These are phyloP conservation scores for Achaetomium macrosporum DNA, from an alignment of 2,329 filamentous ascomycete genomes.

Conservation along the genomic window DNA sequence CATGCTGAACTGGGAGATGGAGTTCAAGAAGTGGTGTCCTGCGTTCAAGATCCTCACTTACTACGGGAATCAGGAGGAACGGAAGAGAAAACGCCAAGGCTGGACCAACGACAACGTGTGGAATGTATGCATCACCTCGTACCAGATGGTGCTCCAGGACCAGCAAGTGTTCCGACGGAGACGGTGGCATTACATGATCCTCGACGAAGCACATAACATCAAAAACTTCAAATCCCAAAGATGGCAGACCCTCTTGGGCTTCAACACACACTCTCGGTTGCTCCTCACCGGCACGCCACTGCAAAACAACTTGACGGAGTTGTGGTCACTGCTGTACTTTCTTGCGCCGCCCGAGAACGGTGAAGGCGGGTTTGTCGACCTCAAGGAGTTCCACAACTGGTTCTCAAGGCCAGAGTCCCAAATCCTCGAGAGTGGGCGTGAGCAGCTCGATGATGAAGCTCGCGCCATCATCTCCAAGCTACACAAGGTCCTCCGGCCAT, in stretches of 20 bases:
- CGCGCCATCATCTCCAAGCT: slow-evolving; percentile 87
- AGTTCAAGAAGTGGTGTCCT: slow-evolving; percentile 98
- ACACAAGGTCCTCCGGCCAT: slow-evolving; percentile 88
- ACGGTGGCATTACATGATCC: slow-evolving; percentile 95
- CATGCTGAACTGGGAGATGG: slow-evolving; percentile 99
- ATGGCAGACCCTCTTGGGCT: slow-evolving; percentile 91
- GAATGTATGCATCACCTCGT: slow-evolving; percentile 97
- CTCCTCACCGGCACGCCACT: slow-evolving; percentile 90
- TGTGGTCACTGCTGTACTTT: slow-evolving; percentile 97
- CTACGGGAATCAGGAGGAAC: slow-evolving; percentile 89
- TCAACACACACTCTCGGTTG: slow-evolving; percentile 83
- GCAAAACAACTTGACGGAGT: slow-evolving; percentile 92
- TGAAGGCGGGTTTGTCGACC: slow-evolving; percentile 82
- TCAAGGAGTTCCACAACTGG: slow-evolving; percentile 96
- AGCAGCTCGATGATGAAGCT: slow-evolving; percentile 91
- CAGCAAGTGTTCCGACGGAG: slow-evolving; percentile 88
- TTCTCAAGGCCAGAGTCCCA: slow-evolving; percentile 93
- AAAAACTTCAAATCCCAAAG: slow-evolving; percentile 98
- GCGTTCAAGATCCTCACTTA: slow-evolving; percentile 98
- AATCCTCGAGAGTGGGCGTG: slow-evolving; percentile 88
- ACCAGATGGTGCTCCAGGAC: slow-evolving; percentile 92
- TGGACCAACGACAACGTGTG: slow-evolving; percentile 92
- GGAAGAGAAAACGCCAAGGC: slow-evolving; percentile 81
- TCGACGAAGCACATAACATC: slow-evolving; percentile 98
- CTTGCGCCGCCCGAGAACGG: slow-evolving; percentile 87